Evolutionary conservation across 2,329 filamentous ascomycete species (phyloP), one percentile per base, ranked within the genome.

Genomic region (Sclerotiophoma versabilis): DNA sequence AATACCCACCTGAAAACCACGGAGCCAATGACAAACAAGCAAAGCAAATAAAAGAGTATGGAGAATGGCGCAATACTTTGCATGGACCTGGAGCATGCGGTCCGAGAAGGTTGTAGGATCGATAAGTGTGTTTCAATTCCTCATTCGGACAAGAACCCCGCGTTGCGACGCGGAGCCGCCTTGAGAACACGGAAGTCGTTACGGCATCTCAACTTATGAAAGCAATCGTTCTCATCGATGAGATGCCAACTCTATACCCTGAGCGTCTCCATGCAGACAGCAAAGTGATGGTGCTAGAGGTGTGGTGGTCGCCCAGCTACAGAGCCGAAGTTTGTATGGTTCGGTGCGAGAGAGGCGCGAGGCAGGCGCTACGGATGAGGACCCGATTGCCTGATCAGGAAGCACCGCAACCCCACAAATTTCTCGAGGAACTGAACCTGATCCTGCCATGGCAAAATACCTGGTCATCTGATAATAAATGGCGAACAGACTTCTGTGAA

Each of bases 101-200:
- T 36, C 42, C 29, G 41, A 32, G 30, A 38, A 14, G 15, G n/a
- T 17, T 17, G 38, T 50, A 41, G 41, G 25, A 37, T 46, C 26
- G 45, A 49, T 49, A 29, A 37, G 17, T 54, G 54, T 47, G 42
- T 49, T 42, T 41, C 14, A 11, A 26, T 43, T 19, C 48, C 48
- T 29, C 17, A 34, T 57, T 42, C 19, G 54, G 54, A 56, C 44
- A 47, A n/a, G 17, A 30, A 38, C 54, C 54, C 54, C 54, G 48
- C 54, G 42, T 47, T 32, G 3, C 20, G 25, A 41, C 30, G 30
- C 43, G 48, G 54, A 46, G 49, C 49, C 54, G 54, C 49, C 29
- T 37, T 43, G 36, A 20, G 26, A 44, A 17, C 41, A n/a, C 32
- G 14, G 14, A 71, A 15, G 26, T 19, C 9, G 2, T 22, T 29